A percentile compares a stretch with the other conserved stretches of the same genome.
Conservation (phyloP, 2,329 filamentous ascomycete species). For the Gaeumannomyces sp. region DNA sequence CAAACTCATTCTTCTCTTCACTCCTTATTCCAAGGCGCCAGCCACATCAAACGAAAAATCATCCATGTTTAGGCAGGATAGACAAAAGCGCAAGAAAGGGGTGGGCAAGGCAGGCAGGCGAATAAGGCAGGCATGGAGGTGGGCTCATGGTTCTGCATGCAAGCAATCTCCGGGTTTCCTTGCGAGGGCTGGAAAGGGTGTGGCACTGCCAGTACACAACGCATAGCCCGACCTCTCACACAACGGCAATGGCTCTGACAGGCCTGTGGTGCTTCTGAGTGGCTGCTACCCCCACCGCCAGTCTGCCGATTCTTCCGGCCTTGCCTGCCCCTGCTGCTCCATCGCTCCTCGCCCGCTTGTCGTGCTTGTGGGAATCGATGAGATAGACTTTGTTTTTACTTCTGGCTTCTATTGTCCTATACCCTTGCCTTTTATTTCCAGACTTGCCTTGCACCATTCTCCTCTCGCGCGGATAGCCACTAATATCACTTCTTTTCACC, state of each 20-base stretch:
- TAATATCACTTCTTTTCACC: slow-evolving; percentile 6
- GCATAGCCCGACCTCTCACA: not conserved
- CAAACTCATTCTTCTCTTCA: not conserved
- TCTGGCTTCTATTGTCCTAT: not conserved
- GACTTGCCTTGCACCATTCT: not conserved
- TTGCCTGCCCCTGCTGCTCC: not conserved
- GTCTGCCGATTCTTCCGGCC: not conserved
- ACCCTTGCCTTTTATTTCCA: not conserved
- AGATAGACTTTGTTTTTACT: not conserved
- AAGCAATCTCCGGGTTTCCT: not conserved
- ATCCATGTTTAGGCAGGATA: not conserved
- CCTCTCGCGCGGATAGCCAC: not conserved
- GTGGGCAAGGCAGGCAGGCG: not conserved
- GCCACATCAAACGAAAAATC: not conserved
- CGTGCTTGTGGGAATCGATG: not conserved
- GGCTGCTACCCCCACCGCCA: not conserved
- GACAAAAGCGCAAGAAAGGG: not conserved
- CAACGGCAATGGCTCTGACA: not conserved
- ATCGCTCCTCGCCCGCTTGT: not conserved
- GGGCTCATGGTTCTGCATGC: not conserved
- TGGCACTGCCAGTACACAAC: not conserved
- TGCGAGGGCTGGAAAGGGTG: not conserved
- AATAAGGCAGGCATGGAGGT: not conserved
- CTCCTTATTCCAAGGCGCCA: not conserved
- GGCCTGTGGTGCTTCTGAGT: not conserved